A percentile compares a stretch with the other conserved stretches of the same genome.
phyloP scores from a whole-genome alignment of 495 filamentous ascomycete species.

The Podospora anserina region DNA sequence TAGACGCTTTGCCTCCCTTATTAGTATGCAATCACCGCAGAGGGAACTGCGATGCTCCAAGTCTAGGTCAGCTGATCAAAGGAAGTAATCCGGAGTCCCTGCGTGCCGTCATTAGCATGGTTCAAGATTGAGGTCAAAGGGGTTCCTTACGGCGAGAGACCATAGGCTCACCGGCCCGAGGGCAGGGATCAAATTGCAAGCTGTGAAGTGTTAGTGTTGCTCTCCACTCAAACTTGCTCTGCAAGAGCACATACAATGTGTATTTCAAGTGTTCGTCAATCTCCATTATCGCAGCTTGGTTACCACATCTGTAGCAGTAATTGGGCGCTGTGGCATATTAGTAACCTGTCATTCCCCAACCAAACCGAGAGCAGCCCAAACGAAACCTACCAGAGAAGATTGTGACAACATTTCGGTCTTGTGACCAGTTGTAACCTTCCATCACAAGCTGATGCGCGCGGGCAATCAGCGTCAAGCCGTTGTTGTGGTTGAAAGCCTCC shows the following conservation, averaged over 20 bases:
- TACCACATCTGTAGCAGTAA: conserved; percentile 97
- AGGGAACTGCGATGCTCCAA: background rate
- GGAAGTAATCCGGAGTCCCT: conserved; percentile 96
- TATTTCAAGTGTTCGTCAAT: conserved; percentile 99
- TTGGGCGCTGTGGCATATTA: conserved; percentile 67
- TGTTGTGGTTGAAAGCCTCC: conserved; percentile 99
- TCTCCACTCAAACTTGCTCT: background rate
- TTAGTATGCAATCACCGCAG: background rate
- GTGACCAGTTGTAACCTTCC: conserved; percentile 98
- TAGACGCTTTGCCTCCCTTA: conserved; percentile 4
- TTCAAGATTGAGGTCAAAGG: background rate
- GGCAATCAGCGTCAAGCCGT: conserved; percentile 91
- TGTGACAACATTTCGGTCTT: conserved; percentile 95
- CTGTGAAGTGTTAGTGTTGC: conserved; percentile 43
- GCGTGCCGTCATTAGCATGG: conserved; percentile 19
- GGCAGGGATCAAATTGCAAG: conserved; percentile 99
- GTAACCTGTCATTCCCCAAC: conserved; percentile 11
- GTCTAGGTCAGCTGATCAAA: conserved; percentile 50
- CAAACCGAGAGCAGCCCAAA: background rate
- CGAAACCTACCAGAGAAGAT: conserved; percentile 82
- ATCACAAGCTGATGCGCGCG: conserved; percentile 95
- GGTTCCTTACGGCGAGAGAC: conserved; percentile 75
- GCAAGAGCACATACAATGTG: conserved; percentile 78
- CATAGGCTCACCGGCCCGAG: conserved; percentile 96
- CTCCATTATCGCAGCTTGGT: conserved; percentile 99